A percentile compares a stretch with the other conserved stretches of the same genome.
Conservation (phyloP, 1,139 yeast species). For the Yamadazyma membranifaciens region DNA sequence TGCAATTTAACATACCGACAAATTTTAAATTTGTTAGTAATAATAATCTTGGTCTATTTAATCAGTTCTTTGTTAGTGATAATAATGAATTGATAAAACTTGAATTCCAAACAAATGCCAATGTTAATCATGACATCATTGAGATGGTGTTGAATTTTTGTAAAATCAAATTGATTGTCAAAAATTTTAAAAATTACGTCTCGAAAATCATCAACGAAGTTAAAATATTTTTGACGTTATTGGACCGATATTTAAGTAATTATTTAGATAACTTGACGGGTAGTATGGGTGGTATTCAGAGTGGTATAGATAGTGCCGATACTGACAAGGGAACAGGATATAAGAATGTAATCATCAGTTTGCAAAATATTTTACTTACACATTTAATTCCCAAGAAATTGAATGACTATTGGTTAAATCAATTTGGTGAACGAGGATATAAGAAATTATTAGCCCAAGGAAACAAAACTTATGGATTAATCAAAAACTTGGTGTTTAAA, state of each 20-base stretch:
- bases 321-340: not conserved
- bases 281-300: slow-evolving; percentile 4
- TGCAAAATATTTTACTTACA: slow-evolving; percentile 56
- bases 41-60: slow-evolving; percentile 23
- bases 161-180: slow-evolving; percentile 28
- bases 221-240: slow-evolving; percentile 40
- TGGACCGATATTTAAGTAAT: slow-evolving; percentile 35
- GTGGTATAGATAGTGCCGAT: not conserved
- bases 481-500: slow-evolving; percentile 46
- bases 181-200: slow-evolving; percentile 40
- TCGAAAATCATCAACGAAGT: slow-evolving; percentile 34
- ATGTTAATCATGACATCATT: slow-evolving; percentile 15
- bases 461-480: slow-evolving; percentile 45
- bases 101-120: not conserved
- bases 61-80: slow-evolving; percentile 29
- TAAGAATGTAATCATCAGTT: slow-evolving; percentile 14
- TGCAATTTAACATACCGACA: slow-evolving; percentile 18
- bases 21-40: slow-evolving; percentile 15
- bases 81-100: slow-evolving; percentile 12
- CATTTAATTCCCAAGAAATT: slow-evolving; percentile 48
- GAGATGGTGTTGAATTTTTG: slow-evolving; percentile 28
- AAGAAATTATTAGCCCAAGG: slow-evolving; percentile 58
- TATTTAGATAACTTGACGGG: slow-evolving; percentile 22
- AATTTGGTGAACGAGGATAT: slow-evolving; percentile 67
- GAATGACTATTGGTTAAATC: slow-evolving; percentile 45